Base-by-base conservation (phyloP, 225 moss, liverwort and hornwort genomes). In the Thuidium tamariscinum region DNA sequence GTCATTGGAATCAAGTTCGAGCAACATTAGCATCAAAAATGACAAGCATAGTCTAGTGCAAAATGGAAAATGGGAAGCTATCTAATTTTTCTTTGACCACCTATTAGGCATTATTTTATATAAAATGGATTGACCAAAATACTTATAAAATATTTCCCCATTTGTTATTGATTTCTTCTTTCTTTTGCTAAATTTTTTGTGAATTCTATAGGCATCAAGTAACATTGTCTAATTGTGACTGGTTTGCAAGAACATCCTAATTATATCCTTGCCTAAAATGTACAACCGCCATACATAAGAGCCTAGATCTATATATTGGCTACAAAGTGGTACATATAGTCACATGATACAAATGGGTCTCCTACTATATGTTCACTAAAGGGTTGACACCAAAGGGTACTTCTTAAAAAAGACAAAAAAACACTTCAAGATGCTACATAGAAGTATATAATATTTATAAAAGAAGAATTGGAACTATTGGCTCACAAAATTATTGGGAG, bases 291-390 rank as follows among this genome's bases (percentile, higher is more conserved):
- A 46, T 17, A 72, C 3, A 29, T 72, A 11, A 30, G 11, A 71
- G 5, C 10, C 3, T 46, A 17, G 0, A 0, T 27, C 15, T 9
- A 27, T 5, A 27, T 5, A 27, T 0, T 9, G 1, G 8, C 39
- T 39, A 13, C 22, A 67, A 67, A 36, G 36, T 9, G 5, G 5
- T 0, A 20, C 10, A 65, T 5, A 36, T 36, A 66, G 18, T 66
- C 21, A 6, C 23, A 37, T 41, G 3, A 10, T 10, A 71, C 29
- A 46, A 46, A 72, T 46, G 30, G 10, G 4, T 2, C 46, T 10
- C 2, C 30, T 46, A 6, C 1, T 48, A 48, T 11, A 4, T 32
- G 1, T 1, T 19, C 2, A 48, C 48, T 2, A 7, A 1, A 11
- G 13, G 18, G 3, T 46, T 13, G 16, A 14, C 13, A 70, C 2